Evolutionary conservation across 2,329 filamentous ascomycete genomes (phyloP).

Genomic region (Fusarium pseudoanthophilum): DNA sequence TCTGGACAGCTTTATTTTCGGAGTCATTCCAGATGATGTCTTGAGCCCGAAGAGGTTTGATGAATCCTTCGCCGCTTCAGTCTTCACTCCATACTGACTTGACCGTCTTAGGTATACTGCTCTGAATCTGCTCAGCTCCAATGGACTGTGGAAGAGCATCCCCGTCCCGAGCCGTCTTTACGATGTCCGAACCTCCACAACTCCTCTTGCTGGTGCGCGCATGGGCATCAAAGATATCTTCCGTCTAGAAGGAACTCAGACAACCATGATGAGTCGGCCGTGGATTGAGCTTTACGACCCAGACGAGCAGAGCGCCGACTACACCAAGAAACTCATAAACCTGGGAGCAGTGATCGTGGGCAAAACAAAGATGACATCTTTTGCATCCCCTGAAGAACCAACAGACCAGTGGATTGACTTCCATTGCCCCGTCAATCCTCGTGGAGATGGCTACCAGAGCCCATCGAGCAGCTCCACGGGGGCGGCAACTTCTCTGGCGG

Average conservation of each 20-base stretch:
- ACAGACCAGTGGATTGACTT: not conserved
- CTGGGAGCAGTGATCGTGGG: not conserved
- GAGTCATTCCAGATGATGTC: not conserved
- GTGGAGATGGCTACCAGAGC: not conserved
- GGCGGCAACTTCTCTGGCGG: not conserved
- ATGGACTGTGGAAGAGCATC: accelerated
- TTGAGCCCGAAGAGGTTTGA: not conserved
- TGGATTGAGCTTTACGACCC: not conserved
- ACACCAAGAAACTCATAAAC: accelerated
- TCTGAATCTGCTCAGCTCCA: not conserved
- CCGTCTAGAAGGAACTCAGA: accelerated
- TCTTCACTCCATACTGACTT: not conserved
- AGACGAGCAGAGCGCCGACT: not conserved
- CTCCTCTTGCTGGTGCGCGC: accelerated
- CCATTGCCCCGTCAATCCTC: not conserved
- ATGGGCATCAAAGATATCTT: not conserved
- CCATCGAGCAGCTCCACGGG: accelerated
- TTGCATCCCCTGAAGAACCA: not conserved
- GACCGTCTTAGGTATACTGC: not conserved
- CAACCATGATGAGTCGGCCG: not conserved
- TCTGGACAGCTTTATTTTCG: not conserved
- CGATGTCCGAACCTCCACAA: accelerated
- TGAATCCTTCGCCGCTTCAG: accelerated
- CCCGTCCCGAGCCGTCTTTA: not conserved
- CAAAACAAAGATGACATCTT: accelerated